Evolutionary conservation across 805 yeast species (phyloP).

Genomic region (Isabelozyma heimii): DNA sequence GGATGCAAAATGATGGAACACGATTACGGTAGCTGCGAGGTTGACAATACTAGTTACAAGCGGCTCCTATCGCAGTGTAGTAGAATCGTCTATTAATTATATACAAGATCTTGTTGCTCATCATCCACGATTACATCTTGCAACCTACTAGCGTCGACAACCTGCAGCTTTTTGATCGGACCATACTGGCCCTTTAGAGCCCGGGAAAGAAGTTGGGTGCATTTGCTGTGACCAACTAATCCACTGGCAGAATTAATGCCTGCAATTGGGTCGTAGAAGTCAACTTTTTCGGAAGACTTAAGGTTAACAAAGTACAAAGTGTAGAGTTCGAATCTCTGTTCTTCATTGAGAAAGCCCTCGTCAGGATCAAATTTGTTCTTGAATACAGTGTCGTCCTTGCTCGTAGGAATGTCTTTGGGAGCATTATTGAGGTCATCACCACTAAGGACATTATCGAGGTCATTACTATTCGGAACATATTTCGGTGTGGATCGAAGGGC

Average conservation of each 20-base stretch:
- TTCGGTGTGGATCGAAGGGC: neutral
- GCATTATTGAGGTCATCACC: neutral
- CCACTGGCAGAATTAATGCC: conserved; percentile 4
- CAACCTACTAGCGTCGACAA: neutral
- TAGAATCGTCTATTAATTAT: no score
- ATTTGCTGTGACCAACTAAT: conserved; percentile 13
- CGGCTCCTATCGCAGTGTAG: no score
- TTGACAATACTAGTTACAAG: no score
- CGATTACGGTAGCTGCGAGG: no score
- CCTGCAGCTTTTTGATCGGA: neutral
- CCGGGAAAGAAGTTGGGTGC: conserved; percentile 2
- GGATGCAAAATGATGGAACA: no score
- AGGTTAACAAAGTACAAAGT: conserved; percentile 32
- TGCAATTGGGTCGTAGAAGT: conserved; percentile 14
- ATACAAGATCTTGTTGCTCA: conserved; percentile 1
- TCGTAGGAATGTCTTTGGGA: no score
- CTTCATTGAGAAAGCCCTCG: conserved; percentile 41
- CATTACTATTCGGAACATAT: no score
- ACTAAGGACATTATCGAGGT: no score
- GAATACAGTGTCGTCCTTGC: conserved; percentile 15
- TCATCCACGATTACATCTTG: neutral
- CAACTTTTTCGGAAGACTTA: conserved; percentile 12
- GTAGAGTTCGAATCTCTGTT: conserved; percentile 39
- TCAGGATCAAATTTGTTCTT: conserved; percentile 14
- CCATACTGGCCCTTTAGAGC: neutral